Conservation (phyloP, 164 flowering plant species). For the Akebia trifoliata region DNA sequence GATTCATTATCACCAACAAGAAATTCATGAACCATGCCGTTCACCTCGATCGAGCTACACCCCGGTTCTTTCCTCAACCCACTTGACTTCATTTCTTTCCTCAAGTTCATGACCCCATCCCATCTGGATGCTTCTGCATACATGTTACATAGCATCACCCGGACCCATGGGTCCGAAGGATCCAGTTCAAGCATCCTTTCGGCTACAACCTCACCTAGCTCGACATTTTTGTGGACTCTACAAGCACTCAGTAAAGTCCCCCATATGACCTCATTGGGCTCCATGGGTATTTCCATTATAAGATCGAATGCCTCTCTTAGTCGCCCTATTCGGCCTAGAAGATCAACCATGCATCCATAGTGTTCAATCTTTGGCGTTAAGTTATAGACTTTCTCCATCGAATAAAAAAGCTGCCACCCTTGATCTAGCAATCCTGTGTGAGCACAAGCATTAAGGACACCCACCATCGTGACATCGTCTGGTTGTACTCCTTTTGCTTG, state of each 20-base stretch:
- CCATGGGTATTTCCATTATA: constrained; percentile 25
- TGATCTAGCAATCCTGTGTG: constrained; percentile 29
- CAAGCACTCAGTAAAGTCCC: constrained; percentile 30
- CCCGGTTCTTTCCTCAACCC: constrained; percentile 26
- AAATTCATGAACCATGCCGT: constrained; percentile 21
- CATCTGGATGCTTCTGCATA: constrained; percentile 26
- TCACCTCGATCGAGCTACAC: constrained; percentile 24
- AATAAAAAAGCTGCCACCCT: constrained; percentile 14
- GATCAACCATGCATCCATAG: constrained; percentile 32
- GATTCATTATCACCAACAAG: constrained; percentile 16
- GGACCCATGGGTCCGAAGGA: constrained; percentile 24
- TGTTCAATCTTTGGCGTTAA: constrained; percentile 24
- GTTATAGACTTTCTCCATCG: constrained; percentile 16
- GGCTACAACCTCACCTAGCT: constrained; percentile 26
- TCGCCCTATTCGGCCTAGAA: constrained; percentile 25
- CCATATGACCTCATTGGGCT: constrained; percentile 28
- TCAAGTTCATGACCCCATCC: constrained; percentile 23
- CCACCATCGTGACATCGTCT: constrained; percentile 23
- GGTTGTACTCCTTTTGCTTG: constrained; percentile 15
- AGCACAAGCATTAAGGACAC: constrained; percentile 29
- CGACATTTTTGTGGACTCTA: constrained; percentile 27
- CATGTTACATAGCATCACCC: constrained; percentile 27
- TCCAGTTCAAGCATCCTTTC: constrained; percentile 27
- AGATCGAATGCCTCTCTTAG: constrained; percentile 21
- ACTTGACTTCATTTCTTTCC: constrained; percentile 28